phyloP scores from a whole-genome alignment of 495 filamentous ascomycete genomes.

The Trichoderma reesei region DNA sequence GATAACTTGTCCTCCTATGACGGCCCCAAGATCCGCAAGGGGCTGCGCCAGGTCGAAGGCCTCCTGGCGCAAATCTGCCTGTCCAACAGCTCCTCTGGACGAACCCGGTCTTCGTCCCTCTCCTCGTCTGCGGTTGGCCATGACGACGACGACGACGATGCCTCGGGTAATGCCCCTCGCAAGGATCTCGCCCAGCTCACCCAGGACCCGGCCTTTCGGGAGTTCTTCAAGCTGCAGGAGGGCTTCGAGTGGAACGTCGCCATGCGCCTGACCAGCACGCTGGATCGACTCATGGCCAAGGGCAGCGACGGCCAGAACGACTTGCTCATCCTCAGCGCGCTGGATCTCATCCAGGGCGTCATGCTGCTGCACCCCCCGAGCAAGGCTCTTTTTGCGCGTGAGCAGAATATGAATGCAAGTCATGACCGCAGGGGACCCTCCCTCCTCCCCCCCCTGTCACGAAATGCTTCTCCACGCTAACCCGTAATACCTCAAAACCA shows the following conservation, averaged over 20 bases:
- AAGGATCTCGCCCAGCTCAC: conserved; percentile 61
- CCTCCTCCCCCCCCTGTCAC: too few relatives aligned
- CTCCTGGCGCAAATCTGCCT: conserved; percentile 94
- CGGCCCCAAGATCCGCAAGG: conserved; percentile 78
- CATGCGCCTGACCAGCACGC: conserved; percentile 71
- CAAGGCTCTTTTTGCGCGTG: conserved; percentile 74
- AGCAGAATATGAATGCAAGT: conserved; percentile 85
- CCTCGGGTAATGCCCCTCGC: conserved; percentile 24
- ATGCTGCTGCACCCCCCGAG: conserved; percentile 90
- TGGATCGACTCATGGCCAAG: conserved; percentile 79
- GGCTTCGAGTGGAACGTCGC: conserved; percentile 97
- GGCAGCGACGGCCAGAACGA: conserved; percentile 76
- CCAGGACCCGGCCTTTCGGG: conserved; percentile 83
- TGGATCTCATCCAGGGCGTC: conserved; percentile 84
- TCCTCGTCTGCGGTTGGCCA: conserved; percentile 67
- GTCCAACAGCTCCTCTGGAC: conserved; percentile 59
- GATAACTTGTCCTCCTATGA: conserved; percentile 95
- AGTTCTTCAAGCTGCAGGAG: conserved; percentile 95
- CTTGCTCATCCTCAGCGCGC: conserved; percentile 74
- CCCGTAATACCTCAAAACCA: conserved; percentile 19
- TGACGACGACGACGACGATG: conserved; percentile 47
- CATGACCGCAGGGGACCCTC: conserved; percentile 1
- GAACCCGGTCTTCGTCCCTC: conserved; percentile 57
- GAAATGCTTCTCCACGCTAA: not conserved
- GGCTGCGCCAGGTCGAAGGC: conserved; percentile 89